A percentile compares a stretch with the other conserved stretches of the same genome.
phyloP scores from a whole-genome alignment of 2,329 filamentous ascomycete species.

The Verticillium albo-atrum region DNA sequence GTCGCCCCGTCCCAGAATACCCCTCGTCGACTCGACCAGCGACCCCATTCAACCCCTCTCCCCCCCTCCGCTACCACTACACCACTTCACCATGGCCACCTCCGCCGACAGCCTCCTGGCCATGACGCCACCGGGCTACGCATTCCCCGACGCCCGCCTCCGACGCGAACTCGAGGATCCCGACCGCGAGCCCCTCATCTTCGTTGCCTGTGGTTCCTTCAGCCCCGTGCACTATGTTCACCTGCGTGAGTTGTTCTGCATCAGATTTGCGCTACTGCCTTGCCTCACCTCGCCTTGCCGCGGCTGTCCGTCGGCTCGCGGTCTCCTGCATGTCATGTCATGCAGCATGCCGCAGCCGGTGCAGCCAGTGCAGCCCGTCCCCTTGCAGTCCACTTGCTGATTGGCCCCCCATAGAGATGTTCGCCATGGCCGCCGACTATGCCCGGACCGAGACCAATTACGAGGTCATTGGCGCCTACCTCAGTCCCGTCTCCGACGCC shows the following conservation, averaged over 20 bases:
- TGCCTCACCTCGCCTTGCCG: not conserved
- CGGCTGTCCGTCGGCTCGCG: not conserved
- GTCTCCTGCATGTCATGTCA: not conserved
- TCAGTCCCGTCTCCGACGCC: slow-evolving; percentile 64
- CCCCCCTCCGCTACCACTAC: not conserved
- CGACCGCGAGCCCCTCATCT: slow-evolving; percentile 57
- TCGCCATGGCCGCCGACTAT: slow-evolving; percentile 81
- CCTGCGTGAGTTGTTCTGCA: slow-evolving; percentile 43
- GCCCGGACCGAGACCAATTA: slow-evolving; percentile 67
- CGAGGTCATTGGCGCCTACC: slow-evolving; percentile 81
- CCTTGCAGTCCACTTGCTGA: not conserved
- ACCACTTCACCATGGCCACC: slow-evolving; percentile 9
- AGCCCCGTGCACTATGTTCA: slow-evolving; percentile 73
- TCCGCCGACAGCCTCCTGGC: slow-evolving; percentile 10
- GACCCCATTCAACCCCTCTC: not conserved
- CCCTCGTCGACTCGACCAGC: not conserved
- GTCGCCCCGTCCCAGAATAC: slow-evolving; percentile 1
- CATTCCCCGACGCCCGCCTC: slow-evolving; percentile 58
- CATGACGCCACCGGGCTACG: slow-evolving; percentile 35
- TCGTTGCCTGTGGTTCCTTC: slow-evolving; percentile 69
- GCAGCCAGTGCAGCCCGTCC: no score
- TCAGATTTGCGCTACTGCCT: no score
- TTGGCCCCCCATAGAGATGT: slow-evolving; percentile 48
- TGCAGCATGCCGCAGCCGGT: not conserved
- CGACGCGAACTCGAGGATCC: slow-evolving; percentile 50